A percentile compares a stretch with the other conserved stretches of the same genome.
phyloP scores from a whole-genome alignment of 1,284 basidiomycete species.

The Salmacisia buchloeana region DNA sequence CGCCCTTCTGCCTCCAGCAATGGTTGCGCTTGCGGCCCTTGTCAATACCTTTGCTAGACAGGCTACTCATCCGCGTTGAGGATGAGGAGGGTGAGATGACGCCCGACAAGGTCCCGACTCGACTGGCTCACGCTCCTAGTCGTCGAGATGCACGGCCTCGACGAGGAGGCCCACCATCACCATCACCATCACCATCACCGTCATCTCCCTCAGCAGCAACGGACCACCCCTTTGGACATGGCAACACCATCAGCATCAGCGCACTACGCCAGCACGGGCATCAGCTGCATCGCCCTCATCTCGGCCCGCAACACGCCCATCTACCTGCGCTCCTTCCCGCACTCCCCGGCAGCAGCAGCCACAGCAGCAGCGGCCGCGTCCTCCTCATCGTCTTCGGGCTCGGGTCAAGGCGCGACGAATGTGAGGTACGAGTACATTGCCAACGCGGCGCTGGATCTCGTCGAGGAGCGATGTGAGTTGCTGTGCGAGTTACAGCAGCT shows the following conservation, averaged over 20 bases:
- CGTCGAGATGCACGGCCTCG: no score
- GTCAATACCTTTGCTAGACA: no score
- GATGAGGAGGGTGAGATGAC: no score
- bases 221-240: no score
- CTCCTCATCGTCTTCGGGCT: neutral
- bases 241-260: neutral
- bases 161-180: no score
- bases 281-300: conserved; percentile 24
- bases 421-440: conserved; percentile 50
- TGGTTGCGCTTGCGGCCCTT: no score
- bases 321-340: conserved; percentile 24
- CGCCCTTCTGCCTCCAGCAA: no score
- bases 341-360: conserved; percentile 7
- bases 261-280: neutral
- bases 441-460: conserved; percentile 47
- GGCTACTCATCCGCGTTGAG: no score
- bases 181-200: no score
- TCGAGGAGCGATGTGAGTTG: conserved; percentile 48
- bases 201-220: no score
- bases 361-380: conserved; percentile 18
- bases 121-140: no score
- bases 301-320: conserved; percentile 27
- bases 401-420: conserved; percentile 14
- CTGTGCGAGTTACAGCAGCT: neutral
- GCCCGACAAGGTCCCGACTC: no score